Evolutionary conservation across 768 basidiomycete genomes (phyloP).

Genomic region (Hericium coralloides): DNA sequence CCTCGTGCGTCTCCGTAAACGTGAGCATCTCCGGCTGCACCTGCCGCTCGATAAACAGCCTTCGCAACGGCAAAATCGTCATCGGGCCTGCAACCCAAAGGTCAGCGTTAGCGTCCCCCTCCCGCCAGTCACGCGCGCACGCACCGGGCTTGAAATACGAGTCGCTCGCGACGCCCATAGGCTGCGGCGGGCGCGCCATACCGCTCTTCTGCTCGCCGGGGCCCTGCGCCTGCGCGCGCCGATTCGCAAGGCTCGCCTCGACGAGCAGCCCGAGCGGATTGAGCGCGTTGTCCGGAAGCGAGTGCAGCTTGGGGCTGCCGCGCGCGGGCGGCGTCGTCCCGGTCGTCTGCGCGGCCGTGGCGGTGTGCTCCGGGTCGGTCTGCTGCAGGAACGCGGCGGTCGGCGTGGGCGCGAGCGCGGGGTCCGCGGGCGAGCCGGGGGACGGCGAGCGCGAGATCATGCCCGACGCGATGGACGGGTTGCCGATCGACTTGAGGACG

Average conservation of each 20-base stretch:
- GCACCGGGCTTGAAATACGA: constrained; percentile 86
- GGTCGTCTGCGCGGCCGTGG: constrained; percentile 16
- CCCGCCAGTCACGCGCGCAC: neutral
- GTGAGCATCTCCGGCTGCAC: constrained; percentile 90
- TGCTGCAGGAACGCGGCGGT: neutral
- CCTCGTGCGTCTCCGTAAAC: constrained; percentile 83
- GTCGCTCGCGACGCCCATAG: constrained; percentile 74
- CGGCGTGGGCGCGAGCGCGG: constrained; percentile 7
- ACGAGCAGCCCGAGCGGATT: constrained; percentile 91
- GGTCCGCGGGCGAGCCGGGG: constrained; percentile 28
- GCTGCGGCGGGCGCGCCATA: constrained; percentile 18
- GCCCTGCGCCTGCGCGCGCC: constrained; percentile 51
- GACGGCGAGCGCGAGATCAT: constrained; percentile 81
- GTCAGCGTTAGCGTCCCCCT: neutral
- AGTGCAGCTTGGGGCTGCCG: constrained; percentile 81
- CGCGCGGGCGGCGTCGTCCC: constrained; percentile 23
- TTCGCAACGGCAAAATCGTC: constrained; percentile 75
- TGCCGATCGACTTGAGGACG: constrained; percentile 81
- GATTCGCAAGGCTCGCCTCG: constrained; percentile 77
- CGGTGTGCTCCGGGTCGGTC: constrained; percentile 11
- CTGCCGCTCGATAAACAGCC: constrained; percentile 81
- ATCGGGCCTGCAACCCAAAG: constrained; percentile 53
- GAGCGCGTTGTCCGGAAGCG: constrained; percentile 83
- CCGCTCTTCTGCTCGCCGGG: constrained; percentile 1
- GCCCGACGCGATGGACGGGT: constrained; percentile 68